Evolutionary conservation across 805 yeast genomes (phyloP).

Genomic region (Kuraishia piskuri): DNA sequence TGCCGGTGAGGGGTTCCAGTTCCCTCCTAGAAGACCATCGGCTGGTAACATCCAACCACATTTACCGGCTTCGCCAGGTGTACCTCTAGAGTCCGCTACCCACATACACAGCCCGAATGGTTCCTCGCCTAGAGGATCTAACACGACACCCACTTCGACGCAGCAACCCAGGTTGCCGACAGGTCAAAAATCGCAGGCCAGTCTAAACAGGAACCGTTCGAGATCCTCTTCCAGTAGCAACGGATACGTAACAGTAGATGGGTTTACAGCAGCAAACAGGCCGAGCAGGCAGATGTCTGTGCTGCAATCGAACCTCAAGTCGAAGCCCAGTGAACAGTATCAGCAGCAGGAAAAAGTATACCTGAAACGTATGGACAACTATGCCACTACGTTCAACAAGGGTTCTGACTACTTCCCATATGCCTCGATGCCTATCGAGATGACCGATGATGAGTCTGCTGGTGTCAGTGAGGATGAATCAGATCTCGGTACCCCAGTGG

Average conservation of each 20-base stretch:
- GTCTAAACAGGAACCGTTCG: slow-evolving; percentile 2
- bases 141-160: neutral
- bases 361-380: slow-evolving; percentile 32
- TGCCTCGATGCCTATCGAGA: slow-evolving; percentile 28
- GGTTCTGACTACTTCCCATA: slow-evolving; percentile 44
- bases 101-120: neutral
- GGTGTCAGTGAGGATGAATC: slow-evolving; percentile 17
- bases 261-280: slow-evolving; percentile 4
- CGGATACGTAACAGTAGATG: neutral
- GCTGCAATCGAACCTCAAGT: slow-evolving; percentile 20
- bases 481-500: slow-evolving; percentile 1
- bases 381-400: slow-evolving; percentile 20
- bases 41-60: slow-evolving; percentile 8
- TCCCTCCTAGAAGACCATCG: neutral
- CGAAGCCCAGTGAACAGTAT: slow-evolving; percentile 30
- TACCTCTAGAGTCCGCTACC: slow-evolving; percentile 4
- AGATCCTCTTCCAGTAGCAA: slow-evolving; percentile 14
- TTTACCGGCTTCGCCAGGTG: slow-evolving; percentile 11
- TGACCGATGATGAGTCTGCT: slow-evolving; percentile 21
- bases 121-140: neutral
- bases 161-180: neutral
- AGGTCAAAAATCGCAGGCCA: slow-evolving; percentile 2
- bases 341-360: slow-evolving; percentile 46
- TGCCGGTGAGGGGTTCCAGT: neutral
- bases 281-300: slow-evolving; percentile 17